These are phyloP conservation scores for Plantago ovata DNA, from an alignment of 257 asterid genomes.

Conservation along the genomic window DNA sequence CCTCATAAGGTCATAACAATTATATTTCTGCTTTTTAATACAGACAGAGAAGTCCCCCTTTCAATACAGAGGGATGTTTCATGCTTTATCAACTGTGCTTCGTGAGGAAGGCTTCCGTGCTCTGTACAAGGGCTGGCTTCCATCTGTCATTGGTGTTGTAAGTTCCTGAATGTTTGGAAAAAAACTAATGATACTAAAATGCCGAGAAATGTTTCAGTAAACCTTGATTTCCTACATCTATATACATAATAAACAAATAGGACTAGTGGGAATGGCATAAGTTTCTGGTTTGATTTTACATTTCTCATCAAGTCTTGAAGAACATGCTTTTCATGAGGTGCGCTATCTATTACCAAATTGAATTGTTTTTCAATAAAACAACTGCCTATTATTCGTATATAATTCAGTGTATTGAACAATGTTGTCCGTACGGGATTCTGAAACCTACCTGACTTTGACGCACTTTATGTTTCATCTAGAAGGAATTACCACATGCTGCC, in stretches of 20 bases:
- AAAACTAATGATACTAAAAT: no score
- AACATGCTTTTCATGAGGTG: constrained; percentile 1
- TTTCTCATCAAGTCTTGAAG: constrained; percentile 14
- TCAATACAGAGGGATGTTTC: constrained; percentile 92
- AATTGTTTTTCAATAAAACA: no score
- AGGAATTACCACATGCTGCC: not conserved
- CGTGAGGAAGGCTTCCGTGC: constrained; percentile 98
- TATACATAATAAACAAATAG: not conserved
- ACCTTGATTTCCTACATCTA: no score
- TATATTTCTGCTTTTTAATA: constrained; percentile 20
- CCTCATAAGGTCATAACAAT: constrained; percentile 10
- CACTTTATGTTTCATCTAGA: no score
- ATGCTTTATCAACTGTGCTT: constrained; percentile 91
- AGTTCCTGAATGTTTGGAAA: constrained; percentile 30
- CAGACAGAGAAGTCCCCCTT: constrained; percentile 89
- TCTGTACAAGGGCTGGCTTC: constrained; percentile 98
- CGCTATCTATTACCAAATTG: no score
- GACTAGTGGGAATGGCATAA: constrained; percentile 19
- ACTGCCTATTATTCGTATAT: no score
- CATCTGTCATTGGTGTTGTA: constrained; percentile 98
- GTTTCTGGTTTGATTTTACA: constrained; percentile 2
- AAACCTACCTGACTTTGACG: not conserved
- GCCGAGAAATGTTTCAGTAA: no score
- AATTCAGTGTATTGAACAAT: not conserved
- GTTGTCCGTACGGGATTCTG: constrained; percentile 4